Evolutionary conservation across 140 eudicot species (phyloP).

Genomic region (Stevia rebaudiana): DNA sequence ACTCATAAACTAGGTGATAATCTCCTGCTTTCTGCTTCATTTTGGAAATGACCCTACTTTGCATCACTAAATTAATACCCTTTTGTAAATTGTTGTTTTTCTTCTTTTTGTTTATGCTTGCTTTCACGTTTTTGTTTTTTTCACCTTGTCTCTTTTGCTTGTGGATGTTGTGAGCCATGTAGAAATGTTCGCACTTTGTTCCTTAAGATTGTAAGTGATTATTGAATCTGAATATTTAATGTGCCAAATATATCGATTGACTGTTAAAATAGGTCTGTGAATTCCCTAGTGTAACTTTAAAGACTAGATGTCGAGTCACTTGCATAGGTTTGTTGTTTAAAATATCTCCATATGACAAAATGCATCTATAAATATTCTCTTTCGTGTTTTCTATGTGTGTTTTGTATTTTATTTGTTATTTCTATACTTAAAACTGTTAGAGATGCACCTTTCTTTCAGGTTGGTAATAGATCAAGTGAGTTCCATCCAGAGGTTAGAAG

Average conservation of each 20-base stretch:
- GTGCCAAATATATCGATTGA: too few relatives aligned
- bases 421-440: slow-evolving; percentile 7
- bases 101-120: not conserved
- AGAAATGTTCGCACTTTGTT: not conserved
- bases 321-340: not conserved
- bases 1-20: slow-evolving; percentile 1
- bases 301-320: slow-evolving; percentile 13
- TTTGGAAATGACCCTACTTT: not conserved
- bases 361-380: not conserved
- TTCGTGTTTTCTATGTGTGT: not conserved
- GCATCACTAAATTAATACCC: not conserved
- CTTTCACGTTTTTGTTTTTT: not conserved
- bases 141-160: not conserved
- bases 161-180: not conserved
- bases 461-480: slow-evolving; percentile 98
- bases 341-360: slow-evolving; percentile 4
- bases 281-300: slow-evolving; percentile 15
- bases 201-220: not conserved
- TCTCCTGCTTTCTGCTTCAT: not conserved
- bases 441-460: slow-evolving; percentile 38
- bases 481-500: slow-evolving; percentile 97
- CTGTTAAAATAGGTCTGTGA: slow-evolving; percentile 2
- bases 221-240: not conserved
- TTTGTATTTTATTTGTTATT: not conserved
- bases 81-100: not conserved